Conservation (phyloP, 352 stramenopile genomes). For the Pythium rishiriense region DNA sequence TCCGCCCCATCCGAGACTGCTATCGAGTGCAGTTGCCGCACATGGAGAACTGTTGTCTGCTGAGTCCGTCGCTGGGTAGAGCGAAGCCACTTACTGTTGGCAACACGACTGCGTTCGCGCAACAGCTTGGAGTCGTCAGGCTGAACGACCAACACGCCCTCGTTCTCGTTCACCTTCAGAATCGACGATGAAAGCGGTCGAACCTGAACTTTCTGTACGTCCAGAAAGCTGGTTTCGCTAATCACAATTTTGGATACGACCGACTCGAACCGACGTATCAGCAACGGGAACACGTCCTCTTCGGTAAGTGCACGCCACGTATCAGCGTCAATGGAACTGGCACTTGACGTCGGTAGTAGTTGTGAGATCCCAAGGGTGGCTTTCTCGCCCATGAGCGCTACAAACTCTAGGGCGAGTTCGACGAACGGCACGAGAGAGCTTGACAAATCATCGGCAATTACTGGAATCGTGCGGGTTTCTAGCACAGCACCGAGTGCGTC, state of each 20-base stretch:
- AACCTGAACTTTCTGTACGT: conserved; percentile 43
- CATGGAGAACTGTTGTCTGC: conserved; percentile 15
- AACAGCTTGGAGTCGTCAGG: conserved; percentile 27
- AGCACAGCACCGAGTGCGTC: conserved; percentile 64
- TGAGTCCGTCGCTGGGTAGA: conserved; percentile 3
- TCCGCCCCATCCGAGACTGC: background rate
- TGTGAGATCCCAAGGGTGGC: conserved; percentile 47
- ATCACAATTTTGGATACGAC: conserved; percentile 45
- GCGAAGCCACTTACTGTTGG: conserved; percentile 19
- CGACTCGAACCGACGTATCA: conserved; percentile 28
- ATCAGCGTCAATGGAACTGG: conserved; percentile 31
- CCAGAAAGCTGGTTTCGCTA: conserved; percentile 37
- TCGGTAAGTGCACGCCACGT: conserved; percentile 31
- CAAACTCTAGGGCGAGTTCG: conserved; percentile 52
- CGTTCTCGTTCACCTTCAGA: conserved; percentile 16
- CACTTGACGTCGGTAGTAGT: conserved; percentile 20
- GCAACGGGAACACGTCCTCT: conserved; percentile 5
- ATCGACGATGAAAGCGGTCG: conserved; percentile 15
- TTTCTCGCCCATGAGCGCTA: conserved; percentile 57
- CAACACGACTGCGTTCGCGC: conserved; percentile 19
- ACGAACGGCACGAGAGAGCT: conserved; percentile 45
- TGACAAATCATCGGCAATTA: conserved; percentile 32
- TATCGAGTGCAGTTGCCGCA: conserved; percentile 11
- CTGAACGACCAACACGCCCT: conserved; percentile 41
- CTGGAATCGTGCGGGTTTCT: conserved; percentile 48